phyloP scores from a whole-genome alignment of 768 basidiomycete species.

The Amanita brunnescens region DNA sequence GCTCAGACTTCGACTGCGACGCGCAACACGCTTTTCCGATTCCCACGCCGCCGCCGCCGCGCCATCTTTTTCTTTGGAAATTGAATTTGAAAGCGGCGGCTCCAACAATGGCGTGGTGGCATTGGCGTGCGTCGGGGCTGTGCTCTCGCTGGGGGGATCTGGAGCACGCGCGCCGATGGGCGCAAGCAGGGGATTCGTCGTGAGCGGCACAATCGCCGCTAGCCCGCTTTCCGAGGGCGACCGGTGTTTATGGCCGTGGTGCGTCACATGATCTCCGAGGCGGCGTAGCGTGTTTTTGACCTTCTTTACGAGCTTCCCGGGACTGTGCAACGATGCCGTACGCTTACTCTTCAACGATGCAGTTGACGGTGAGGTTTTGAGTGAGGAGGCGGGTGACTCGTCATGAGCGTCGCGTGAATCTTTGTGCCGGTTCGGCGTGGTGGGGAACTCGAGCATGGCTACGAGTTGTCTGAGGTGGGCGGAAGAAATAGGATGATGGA shows the following conservation, averaged over 20 bases:
- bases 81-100: too few species aligned
- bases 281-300: constrained; percentile 24
- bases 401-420: neutral
- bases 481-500: neutral
- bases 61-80: too few species aligned
- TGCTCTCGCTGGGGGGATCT: neutral
- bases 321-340: constrained; percentile 6
- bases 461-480: neutral
- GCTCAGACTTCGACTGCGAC: constrained; percentile 2
- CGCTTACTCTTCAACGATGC: constrained; percentile 2
- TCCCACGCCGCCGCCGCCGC: constrained; percentile 2
- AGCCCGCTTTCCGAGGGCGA: constrained; percentile 7
- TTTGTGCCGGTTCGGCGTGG: constrained; percentile 1
- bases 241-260: constrained; percentile 18
- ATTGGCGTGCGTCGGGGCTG: neutral
- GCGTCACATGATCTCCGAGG: constrained; percentile 29
- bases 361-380: neutral
- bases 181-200: constrained; percentile 8
- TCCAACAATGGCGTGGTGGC: neutral
- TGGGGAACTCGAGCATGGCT: neutral
- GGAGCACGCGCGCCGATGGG: neutral
- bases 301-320: constrained; percentile 22
- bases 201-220: constrained; percentile 9
- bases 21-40: constrained; percentile 1
- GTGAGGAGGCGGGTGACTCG: neutral